A percentile compares a stretch with the other conserved stretches of the same genome.
These are phyloP conservation scores for Triticum urartu DNA, from an alignment of 176 grass and related monocot species.

Conservation along the genomic window DNA sequence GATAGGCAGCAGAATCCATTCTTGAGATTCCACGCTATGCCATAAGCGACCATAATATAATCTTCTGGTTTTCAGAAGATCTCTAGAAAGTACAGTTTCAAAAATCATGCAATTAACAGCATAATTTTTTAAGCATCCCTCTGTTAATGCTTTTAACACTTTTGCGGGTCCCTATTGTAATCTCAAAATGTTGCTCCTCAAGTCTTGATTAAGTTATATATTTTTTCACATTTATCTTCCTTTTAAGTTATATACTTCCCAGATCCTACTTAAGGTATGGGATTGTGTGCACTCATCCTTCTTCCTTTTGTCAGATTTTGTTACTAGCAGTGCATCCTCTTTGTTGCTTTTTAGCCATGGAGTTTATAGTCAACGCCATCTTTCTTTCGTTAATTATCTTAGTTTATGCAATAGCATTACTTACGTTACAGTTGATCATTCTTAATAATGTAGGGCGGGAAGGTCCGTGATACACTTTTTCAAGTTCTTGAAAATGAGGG, in stretches of 20 bases:
- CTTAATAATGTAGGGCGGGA: constrained; percentile 59
- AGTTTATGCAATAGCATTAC: constrained; percentile 2
- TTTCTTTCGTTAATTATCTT: neutral
- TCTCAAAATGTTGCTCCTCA: constrained; percentile 8
- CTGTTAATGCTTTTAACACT: neutral
- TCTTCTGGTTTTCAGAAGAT: neutral
- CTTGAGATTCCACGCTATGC: neutral
- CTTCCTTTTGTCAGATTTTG: neutral
- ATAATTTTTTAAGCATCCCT: neutral
- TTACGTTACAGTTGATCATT: constrained; percentile 12
- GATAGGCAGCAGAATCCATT: constrained; percentile 6
- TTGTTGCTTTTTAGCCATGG: neutral
- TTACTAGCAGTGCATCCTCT: neutral
- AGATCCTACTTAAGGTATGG: neutral
- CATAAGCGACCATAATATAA: neutral
- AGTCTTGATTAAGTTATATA: neutral
- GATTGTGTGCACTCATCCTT: neutral
- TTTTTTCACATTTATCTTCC: neutral
- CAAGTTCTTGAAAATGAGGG: constrained; percentile 80
- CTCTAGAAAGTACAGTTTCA: neutral
- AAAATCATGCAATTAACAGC: neutral
- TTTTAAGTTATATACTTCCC: neutral
- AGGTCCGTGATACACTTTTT: constrained; percentile 76
- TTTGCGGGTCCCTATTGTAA: neutral
- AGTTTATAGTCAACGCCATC: neutral